These are phyloP conservation scores for Tricholomella constricta DNA, from an alignment of 768 basidiomycete species.

Conservation along the genomic window DNA sequence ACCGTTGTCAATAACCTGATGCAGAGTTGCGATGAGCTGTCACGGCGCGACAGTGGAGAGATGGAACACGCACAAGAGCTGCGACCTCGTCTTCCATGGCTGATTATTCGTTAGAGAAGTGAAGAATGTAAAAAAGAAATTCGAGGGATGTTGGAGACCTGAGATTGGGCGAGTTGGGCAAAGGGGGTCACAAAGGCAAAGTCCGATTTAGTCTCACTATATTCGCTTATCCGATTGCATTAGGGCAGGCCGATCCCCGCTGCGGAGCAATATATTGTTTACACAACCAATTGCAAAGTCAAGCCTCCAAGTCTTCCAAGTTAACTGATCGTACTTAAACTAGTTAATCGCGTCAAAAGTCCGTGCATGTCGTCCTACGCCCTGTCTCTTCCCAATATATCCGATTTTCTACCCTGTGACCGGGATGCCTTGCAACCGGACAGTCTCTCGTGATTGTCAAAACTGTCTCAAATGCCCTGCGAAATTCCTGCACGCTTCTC, in stretches of 20 bases:
- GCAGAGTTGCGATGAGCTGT: conserved; percentile 3
- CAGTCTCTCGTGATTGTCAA: conserved; percentile 14
- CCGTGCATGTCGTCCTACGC: too few species aligned
- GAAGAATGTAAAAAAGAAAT: conserved; percentile 23
- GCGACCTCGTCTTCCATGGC: conserved; percentile 52
- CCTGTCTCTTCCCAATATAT: too few species aligned
- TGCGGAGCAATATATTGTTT: conserved; percentile 9
- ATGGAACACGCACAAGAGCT: conserved; percentile 49
- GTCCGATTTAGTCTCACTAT: conserved; percentile 17
- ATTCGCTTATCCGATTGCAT: conserved; percentile 37
- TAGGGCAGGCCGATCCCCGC: conserved; percentile 29
- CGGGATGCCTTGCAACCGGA: neutral
- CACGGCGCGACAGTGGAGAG: conserved; percentile 5
- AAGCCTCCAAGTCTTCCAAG: too few species aligned
- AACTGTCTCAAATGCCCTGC: neutral
- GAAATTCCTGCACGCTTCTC: too few species aligned
- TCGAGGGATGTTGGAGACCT: conserved; percentile 15
- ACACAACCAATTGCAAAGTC: neutral
- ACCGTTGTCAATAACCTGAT: conserved; percentile 86
- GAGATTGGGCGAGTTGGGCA: conserved; percentile 8
- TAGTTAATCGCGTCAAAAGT: too few species aligned
- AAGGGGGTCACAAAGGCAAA: conserved; percentile 21
- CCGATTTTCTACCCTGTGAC: neutral
- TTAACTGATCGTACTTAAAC: too few species aligned
- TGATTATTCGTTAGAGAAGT: conserved; percentile 35